A percentile compares a stretch with the other conserved stretches of the same genome.
phyloP scores from a whole-genome alignment of 345 rosid genomes.

The Salix exigua region DNA sequence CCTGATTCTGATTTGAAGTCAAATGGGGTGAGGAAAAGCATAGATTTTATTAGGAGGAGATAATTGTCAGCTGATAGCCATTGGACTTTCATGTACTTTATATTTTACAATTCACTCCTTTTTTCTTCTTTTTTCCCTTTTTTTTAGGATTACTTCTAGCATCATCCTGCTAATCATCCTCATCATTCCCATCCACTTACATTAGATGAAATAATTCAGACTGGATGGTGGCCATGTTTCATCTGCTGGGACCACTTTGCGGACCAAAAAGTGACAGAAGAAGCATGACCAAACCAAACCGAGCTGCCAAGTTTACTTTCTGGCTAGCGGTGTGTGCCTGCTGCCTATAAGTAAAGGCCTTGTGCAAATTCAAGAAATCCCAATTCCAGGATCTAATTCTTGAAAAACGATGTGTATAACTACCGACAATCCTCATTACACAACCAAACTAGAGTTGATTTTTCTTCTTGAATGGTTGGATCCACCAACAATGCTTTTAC shows the following conservation, averaged over 20 bases:
- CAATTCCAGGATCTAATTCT: not conserved
- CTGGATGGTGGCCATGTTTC: constrained; percentile 5
- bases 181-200: constrained; percentile 11
- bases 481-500: too few relatives aligned
- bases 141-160: not conserved
- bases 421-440: too few relatives aligned
- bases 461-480: not conserved
- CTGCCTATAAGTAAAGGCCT: not conserved
- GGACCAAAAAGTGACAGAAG: constrained; percentile 1
- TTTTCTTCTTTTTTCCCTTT: not conserved
- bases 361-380: not conserved
- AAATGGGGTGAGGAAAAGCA: not conserved
- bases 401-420: too few relatives aligned
- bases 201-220: constrained; percentile 11
- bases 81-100: constrained; percentile 8
- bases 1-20: constrained; percentile 4
- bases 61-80: constrained; percentile 16
- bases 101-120: not conserved
- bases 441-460: not conserved
- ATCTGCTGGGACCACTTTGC: constrained; percentile 17
- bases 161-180: constrained; percentile 5
- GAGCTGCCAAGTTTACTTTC: not conserved
- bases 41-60: not conserved
- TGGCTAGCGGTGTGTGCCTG: not conserved
- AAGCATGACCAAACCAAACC: not conserved